These are phyloP conservation scores for Bruguiera gymnorhiza DNA, from an alignment of 345 rosid species.

Conservation along the genomic window DNA sequence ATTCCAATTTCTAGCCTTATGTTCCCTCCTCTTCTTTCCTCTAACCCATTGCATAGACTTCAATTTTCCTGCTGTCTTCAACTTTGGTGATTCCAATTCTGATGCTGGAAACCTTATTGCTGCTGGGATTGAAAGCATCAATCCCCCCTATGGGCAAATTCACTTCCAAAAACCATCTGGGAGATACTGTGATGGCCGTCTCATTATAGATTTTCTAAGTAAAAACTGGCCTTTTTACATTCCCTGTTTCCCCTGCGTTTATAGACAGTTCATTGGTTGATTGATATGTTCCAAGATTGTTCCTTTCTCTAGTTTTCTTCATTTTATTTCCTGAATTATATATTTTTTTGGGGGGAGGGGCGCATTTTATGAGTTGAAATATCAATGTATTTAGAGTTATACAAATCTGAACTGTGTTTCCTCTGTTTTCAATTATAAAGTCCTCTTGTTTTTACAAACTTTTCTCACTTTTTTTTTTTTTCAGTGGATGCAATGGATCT, in stretches of 20 bases:
- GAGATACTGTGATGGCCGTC: constrained; percentile 87
- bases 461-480: neutral
- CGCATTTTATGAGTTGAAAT: neutral
- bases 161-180: constrained; percentile 66
- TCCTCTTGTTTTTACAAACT: neutral
- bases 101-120: constrained; percentile 81
- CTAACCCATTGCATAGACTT: constrained; percentile 40
- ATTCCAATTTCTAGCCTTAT: constrained; percentile 27
- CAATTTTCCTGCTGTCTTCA: constrained; percentile 64
- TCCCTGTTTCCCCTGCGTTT: neutral
- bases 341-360: neutral
- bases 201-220: constrained; percentile 75
- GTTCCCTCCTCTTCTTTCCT: constrained; percentile 35
- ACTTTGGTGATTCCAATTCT: constrained; percentile 93
- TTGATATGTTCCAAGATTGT: neutral
- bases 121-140: constrained; percentile 58
- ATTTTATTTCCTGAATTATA: neutral
- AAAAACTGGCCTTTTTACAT: neutral
- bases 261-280: neutral
- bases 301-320: neutral
- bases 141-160: constrained; percentile 61
- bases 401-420: constrained; percentile 2
- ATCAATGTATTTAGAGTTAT: neutral
- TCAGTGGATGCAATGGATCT: constrained; percentile 95
- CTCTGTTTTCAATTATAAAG: constrained; percentile 12